These are phyloP conservation scores for Peterozyma toletana DNA, from an alignment of 805 yeast species.

Conservation along the genomic window DNA sequence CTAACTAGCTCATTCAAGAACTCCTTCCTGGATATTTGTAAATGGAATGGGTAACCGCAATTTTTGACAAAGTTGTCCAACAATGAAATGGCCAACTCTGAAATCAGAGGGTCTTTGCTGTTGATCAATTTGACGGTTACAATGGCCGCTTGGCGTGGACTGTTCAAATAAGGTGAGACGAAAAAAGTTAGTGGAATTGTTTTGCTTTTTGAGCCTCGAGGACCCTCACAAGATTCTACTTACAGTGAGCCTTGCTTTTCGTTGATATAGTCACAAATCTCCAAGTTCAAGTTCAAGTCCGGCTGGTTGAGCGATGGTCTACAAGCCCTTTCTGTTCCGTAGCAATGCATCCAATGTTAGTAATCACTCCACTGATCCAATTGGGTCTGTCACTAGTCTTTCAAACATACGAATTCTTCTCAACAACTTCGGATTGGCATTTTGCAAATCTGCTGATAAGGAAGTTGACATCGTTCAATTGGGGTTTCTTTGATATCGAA, in stretches of 20 bases:
- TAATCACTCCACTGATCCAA: neutral
- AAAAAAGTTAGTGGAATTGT: neutral
- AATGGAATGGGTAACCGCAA: constrained; percentile 95
- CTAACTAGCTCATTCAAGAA: constrained; percentile 90
- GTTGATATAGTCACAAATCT: constrained; percentile 89
- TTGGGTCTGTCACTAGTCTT: neutral
- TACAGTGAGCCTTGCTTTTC: constrained; percentile 77
- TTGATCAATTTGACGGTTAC: constrained; percentile 78
- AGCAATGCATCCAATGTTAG: neutral
- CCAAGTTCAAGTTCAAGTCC: constrained; percentile 79
- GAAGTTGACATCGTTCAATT: neutral
- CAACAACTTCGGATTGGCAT: constrained; percentile 27
- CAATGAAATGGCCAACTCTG: constrained; percentile 63
- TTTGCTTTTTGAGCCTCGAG: neutral
- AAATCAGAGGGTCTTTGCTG: constrained; percentile 76
- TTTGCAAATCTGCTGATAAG: constrained; percentile 16
- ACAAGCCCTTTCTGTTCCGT: constrained; percentile 66
- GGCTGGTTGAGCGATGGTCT: constrained; percentile 80
- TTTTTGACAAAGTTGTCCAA: constrained; percentile 91
- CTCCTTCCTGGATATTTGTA: constrained; percentile 92
- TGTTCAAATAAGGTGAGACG: neutral
- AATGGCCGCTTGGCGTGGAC: constrained; percentile 86
- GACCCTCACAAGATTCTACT: constrained; percentile 2
- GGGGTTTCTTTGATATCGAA: no score
- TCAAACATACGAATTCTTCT: constrained; percentile 25